Base-by-base conservation (phyloP, 2,329 filamentous ascomycete genomes). In the Aspergillus amoenus region DNA sequence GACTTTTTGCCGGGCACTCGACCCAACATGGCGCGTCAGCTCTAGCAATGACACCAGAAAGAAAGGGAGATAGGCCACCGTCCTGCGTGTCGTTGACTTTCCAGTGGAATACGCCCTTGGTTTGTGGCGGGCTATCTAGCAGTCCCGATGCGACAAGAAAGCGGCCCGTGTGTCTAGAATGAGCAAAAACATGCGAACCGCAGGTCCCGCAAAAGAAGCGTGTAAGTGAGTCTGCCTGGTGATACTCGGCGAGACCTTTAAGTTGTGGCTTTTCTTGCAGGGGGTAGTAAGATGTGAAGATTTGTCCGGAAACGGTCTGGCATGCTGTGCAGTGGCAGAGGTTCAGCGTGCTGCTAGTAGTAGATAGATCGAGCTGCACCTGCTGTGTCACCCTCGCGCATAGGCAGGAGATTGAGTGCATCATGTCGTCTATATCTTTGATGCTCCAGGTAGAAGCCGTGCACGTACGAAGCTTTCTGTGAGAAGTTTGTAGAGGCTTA, bases 241-340 rank as follows among this genome's bases (percentile, higher is more conserved):
- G 63, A 62, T 82, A 84, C 47, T 71, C 59, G 5, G 69, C 75
- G 4, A 83, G 70, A 6, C 67, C 63, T 13, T 69, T 60, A 30
- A 79, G 62, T 1, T 68, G 46, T 27, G 76, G 73, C 24, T 65
- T 64, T 21, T 67, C 52, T 9, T 75, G 73, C 18, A 83, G 65
- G 11, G 66, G 62, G 22, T 79, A 70, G 55, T 79, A 78, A n/a
- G 77, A 78, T 21, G 73, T 70, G 54, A 71, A 78, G 8, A 82
- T 70, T 11, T 78, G 70, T 18, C 82, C 82, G 17, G 78, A 79
- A 30, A 75, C 72, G 45, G 73, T 73, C 15, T 82, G 78, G 66
- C 82, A 85, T 24, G 68, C 73, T 57, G 69, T 68, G 72, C 83
- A 85, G 64, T 84, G 79, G 67, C 82, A 85, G 60, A 84, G 60